These are phyloP conservation scores for Telopea speciosissima DNA, from an alignment of 177 flowering plant genomes.

Conservation along the genomic window DNA sequence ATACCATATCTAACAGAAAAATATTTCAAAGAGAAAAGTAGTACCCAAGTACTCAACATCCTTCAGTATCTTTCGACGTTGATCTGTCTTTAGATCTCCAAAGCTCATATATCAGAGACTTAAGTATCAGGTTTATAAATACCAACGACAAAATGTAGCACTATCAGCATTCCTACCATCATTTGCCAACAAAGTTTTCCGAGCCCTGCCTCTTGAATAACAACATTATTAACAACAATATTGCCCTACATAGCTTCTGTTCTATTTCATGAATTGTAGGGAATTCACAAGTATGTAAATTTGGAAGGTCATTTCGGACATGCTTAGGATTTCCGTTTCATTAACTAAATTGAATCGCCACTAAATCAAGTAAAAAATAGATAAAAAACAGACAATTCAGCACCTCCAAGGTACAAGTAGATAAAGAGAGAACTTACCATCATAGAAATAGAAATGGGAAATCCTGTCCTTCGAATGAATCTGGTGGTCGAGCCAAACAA, in stretches of 20 bases:
- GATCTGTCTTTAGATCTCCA: too few species aligned
- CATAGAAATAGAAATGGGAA: constrained; percentile 77
- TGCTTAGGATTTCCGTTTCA: constrained; percentile 1
- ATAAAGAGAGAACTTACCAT: constrained; percentile 35
- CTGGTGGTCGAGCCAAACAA: too few species aligned
- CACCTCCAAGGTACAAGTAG: neutral
- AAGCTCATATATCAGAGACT: constrained; percentile 24
- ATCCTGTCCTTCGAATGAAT: constrained; percentile 72
- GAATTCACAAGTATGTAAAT: neutral
- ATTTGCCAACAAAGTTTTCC: too few species aligned
- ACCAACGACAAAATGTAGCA: too few species aligned
- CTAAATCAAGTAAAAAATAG: neutral
- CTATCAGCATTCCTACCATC: too few species aligned
- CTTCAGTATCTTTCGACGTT: constrained; percentile 41
- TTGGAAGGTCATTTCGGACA: too few species aligned
- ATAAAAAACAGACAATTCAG: neutral
- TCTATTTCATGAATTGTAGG: too few species aligned
- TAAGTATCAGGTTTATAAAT: too few species aligned
- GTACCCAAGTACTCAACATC: constrained; percentile 47
- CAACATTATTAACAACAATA: too few species aligned
- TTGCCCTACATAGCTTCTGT: too few species aligned
- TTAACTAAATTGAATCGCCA: neutral
- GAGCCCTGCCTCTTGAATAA: too few species aligned
- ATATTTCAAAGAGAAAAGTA: neutral
- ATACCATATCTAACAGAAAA: neutral